These are phyloP conservation scores for Galeopsis tetrahit DNA, from an alignment of 257 asterid species.

Conservation along the genomic window DNA sequence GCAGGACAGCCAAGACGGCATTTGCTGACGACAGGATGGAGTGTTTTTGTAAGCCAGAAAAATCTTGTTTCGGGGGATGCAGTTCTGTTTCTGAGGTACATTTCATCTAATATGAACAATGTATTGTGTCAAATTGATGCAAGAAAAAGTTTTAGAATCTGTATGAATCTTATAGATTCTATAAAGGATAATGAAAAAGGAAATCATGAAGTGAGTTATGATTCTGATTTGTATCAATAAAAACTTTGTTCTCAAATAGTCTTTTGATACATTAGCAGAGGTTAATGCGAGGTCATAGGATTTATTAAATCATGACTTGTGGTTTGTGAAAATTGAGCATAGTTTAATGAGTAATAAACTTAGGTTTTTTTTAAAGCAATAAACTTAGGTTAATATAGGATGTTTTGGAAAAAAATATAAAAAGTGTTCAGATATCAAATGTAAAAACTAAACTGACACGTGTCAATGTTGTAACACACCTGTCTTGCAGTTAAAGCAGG, in stretches of 20 bases:
- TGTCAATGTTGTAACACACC: neutral
- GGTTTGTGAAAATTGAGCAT: neutral
- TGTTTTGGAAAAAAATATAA: too few species aligned
- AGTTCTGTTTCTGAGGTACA: conserved; percentile 87
- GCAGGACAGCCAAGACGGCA: conserved; percentile 99
- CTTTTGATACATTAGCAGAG: neutral
- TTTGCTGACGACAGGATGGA: conserved; percentile 99
- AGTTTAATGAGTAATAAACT: neutral
- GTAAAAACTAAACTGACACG: neutral
- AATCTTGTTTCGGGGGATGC: conserved; percentile 93
- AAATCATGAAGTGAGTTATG: neutral
- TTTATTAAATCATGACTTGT: neutral
- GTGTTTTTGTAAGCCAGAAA: conserved; percentile 89
- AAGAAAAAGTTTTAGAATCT: neutral
- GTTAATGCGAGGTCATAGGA: neutral
- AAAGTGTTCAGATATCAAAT: neutral
- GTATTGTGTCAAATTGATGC: conserved; percentile 8
- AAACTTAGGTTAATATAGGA: too few species aligned
- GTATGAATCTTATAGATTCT: neutral
- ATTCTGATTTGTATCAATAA: neutral
- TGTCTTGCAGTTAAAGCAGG: neutral
- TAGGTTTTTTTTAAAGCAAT: too few species aligned
- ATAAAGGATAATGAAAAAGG: neutral
- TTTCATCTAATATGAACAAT: conserved; percentile 23
- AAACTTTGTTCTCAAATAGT: neutral